Conservation (phyloP, 2,329 filamentous ascomycete species). For the Verticillium albo-atrum region DNA sequence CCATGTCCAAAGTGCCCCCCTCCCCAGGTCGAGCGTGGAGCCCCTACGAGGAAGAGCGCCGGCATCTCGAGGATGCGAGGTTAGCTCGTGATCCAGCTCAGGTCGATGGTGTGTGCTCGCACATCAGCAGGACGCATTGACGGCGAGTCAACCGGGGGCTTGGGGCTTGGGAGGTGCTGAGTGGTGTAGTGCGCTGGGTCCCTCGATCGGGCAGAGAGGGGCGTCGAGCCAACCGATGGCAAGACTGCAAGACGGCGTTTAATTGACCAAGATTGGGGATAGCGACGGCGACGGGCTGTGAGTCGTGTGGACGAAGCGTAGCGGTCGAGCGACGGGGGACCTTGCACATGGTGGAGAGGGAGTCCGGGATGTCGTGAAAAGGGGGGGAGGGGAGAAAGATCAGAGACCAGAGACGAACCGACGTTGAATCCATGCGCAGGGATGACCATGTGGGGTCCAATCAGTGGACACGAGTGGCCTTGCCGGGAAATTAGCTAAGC, state of each 20-base stretch:
- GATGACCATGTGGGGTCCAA: background rate
- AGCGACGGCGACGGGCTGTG: no score
- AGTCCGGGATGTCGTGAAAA: background rate
- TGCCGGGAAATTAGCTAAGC: slow-evolving; percentile 15
- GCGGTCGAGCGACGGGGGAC: background rate
- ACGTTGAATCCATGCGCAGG: background rate
- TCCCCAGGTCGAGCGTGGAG: background rate
- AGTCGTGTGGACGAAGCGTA: background rate
- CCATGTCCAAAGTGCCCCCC: background rate
- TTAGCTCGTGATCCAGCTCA: background rate
- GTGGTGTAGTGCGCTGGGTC: background rate
- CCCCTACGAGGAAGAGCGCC: background rate
- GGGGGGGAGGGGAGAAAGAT: background rate
- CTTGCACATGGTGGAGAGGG: background rate
- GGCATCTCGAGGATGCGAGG: background rate
- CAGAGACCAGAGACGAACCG: background rate
- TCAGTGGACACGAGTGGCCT: background rate
- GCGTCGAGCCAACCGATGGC: background rate
- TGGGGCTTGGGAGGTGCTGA: background rate
- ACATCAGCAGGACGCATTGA: background rate
- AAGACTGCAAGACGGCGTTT: background rate
- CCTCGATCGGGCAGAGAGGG: background rate
- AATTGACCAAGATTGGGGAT: slow-evolving; percentile 3
- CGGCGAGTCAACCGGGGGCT: slow-evolving; percentile 1
- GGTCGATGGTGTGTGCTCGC: background rate